Evolutionary conservation across 2,329 filamentous ascomycete species (phyloP), one percentile per base, ranked within the genome.

Genomic region (Graphilbum fragrans): DNA sequence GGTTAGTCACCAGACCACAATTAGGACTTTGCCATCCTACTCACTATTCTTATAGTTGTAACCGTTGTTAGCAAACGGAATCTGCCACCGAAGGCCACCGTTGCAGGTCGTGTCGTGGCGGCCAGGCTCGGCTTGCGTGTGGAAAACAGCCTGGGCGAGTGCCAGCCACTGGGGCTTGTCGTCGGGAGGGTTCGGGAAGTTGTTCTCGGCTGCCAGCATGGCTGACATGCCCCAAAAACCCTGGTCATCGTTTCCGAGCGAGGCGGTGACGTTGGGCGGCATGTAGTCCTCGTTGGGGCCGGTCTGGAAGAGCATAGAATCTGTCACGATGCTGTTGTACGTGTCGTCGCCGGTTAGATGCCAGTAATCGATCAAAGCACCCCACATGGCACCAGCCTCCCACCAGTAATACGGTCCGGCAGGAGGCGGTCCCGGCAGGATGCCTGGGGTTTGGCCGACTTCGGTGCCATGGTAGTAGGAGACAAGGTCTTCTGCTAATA

Each of bases 51-150:
- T 85, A 64, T 82, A 83, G 48, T 72, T 65, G 56, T 78, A 85
- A 3, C 80, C 80, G 23, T 58, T 64, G 52, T 82, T 80, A 51
- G 74, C 71, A 0, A 65, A 58, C 51, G 70, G 75, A 35, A 84
- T 76, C 59, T 84, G 79, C 77, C 77, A 82, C 45, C 76, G 71
- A 44, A 83, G 56, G 2, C 79, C 80, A 40, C 79, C 79, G 18
- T 62, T 63, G 53, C 80, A 84, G 2, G 61, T 64, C 0, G 53
- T 53, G 1, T 59, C 62, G 43, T 78, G 69, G 67, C 77, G 79
- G 32, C 66, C 61, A 10, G 60, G 56, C 4, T 40, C 45, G 1
- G 66, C 69, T 36, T 62, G 59, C 4, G 65, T 65, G 50, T 77
- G 72, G 45, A 67, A 82, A 5, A 76, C 72, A 38, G 70, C 71